These are phyloP conservation scores for Aspergillus funiculosus DNA, from an alignment of 495 filamentous ascomycete species.

Conservation along the genomic window DNA sequence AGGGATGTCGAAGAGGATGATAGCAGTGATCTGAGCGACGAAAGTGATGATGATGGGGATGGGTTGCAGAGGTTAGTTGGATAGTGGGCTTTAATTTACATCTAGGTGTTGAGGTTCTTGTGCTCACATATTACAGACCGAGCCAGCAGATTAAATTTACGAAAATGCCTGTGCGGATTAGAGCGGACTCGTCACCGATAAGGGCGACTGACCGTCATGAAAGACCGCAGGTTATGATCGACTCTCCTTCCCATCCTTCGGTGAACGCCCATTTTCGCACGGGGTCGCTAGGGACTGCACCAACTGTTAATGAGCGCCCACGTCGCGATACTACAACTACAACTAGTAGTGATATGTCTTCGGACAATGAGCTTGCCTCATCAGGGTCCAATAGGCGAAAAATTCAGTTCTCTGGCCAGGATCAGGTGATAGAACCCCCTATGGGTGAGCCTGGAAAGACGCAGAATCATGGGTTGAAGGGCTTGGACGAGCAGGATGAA, in stretches of 20 bases:
- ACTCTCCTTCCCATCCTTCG: conserved; percentile 48
- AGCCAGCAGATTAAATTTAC: conserved; percentile 86
- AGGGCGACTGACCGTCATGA: conserved; percentile 49
- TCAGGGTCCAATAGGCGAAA: conserved; percentile 58
- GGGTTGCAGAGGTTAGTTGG: conserved; percentile 33
- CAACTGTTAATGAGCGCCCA: conserved; percentile 60
- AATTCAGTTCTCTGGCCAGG: conserved; percentile 45
- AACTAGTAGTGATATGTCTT: conserved; percentile 88
- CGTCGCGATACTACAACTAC: conserved; percentile 82
- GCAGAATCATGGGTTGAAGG: conserved; percentile 40
- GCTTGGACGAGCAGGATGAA: conserved; percentile 50
- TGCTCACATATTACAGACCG: conserved; percentile 37
- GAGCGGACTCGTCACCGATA: conserved; percentile 83
- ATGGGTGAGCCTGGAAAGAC: conserved; percentile 55
- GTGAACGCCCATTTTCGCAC: conserved; percentile 50
- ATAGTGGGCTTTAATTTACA: background rate
- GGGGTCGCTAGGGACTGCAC: conserved; percentile 71
- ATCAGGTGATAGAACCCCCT: conserved; percentile 53
- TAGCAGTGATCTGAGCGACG: conserved; percentile 92
- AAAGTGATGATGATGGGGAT: conserved; percentile 87
- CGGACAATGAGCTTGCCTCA: conserved; percentile 76
- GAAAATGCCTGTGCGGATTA: conserved; percentile 84
- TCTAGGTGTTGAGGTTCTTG: background rate
- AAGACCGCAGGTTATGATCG: conserved; percentile 50
- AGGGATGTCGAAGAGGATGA: conserved; percentile 92